A percentile compares a stretch with the other conserved stretches of the same genome.
These are phyloP conservation scores for Suhomyces vadensis DNA, from an alignment of 805 yeast genomes.

Conservation along the genomic window DNA sequence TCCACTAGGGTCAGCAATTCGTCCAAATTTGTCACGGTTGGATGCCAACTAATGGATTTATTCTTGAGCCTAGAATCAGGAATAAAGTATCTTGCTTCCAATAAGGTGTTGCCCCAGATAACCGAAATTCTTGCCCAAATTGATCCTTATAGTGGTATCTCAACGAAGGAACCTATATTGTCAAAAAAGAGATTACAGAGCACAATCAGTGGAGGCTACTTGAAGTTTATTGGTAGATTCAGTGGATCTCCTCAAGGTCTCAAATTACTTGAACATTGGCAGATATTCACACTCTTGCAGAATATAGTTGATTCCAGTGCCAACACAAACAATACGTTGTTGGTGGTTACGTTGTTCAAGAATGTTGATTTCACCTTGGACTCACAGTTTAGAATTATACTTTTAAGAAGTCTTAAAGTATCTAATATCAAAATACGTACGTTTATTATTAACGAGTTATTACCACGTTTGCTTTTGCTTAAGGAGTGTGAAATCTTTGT, in stretches of 20 bases:
- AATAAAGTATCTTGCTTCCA: constrained; percentile 60
- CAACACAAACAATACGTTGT: constrained; percentile 42
- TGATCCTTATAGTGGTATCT: constrained; percentile 75
- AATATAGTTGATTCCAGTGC: constrained; percentile 58
- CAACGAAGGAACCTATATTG: constrained; percentile 73
- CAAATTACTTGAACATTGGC: constrained; percentile 74
- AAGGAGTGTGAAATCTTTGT: constrained; percentile 48
- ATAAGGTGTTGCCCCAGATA: constrained; percentile 81
- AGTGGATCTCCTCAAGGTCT: constrained; percentile 63
- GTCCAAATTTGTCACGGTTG: constrained; percentile 64
- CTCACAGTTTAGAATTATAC: constrained; percentile 66
- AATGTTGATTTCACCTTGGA: constrained; percentile 60
- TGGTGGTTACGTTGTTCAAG: constrained; percentile 57
- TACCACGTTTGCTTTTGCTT: constrained; percentile 37
- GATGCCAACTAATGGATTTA: constrained; percentile 70
- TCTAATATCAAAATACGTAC: constrained; percentile 53
- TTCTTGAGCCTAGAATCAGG: constrained; percentile 68
- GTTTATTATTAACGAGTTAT: constrained; percentile 57
- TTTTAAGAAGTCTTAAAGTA: constrained; percentile 63
- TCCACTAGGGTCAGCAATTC: constrained; percentile 49
- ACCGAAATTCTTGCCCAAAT: constrained; percentile 87
- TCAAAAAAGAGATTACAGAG: constrained; percentile 56
- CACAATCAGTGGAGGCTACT: constrained; percentile 75
- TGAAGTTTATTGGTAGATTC: constrained; percentile 74
- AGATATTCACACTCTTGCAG: constrained; percentile 76